phyloP scores from a whole-genome alignment of 169 alveolate species.

The Eimeria falciformis region DNA sequence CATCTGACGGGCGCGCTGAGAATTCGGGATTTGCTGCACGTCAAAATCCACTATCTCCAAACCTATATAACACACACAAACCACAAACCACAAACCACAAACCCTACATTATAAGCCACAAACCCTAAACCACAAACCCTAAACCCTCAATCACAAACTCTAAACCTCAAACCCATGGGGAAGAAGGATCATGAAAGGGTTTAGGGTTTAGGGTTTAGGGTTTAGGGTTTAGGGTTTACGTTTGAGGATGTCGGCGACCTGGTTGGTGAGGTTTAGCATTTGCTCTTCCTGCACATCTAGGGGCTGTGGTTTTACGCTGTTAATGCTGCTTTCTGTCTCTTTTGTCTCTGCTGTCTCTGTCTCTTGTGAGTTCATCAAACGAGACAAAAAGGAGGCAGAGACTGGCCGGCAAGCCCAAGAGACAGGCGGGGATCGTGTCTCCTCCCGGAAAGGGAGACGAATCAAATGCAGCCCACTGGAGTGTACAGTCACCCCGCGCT shows the following conservation, averaged over 20 bases:
- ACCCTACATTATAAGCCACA: not conserved
- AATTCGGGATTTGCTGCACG: not conserved
- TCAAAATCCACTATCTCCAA: not conserved
- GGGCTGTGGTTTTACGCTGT: not conserved
- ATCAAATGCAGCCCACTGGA: too few species aligned
- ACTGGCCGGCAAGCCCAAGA: too few species aligned
- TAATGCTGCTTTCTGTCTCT: not conserved
- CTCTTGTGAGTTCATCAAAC: too few species aligned
- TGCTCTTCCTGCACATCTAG: not conserved
- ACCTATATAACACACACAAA: not conserved
- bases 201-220: conserved; percentile 59
- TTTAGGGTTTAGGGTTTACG: conserved; percentile 54
- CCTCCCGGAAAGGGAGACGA: too few species aligned
- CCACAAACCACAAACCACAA: not conserved
- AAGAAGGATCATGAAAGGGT: not conserved
- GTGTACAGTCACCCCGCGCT: conserved; percentile 39
- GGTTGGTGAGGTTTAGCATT: not conserved
- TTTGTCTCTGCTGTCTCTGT: not conserved
- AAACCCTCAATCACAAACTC: conserved; percentile 39
- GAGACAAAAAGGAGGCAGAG: too few species aligned
- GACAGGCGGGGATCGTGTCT: too few species aligned
- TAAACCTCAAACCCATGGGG: not conserved
- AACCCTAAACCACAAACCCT: conserved; percentile 44
- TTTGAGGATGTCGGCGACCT: not conserved
- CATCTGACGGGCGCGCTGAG: not conserved